Evolutionary conservation across 2,329 filamentous ascomycete genomes (phyloP).

Genomic region (Aureobasidium subglaciale): DNA sequence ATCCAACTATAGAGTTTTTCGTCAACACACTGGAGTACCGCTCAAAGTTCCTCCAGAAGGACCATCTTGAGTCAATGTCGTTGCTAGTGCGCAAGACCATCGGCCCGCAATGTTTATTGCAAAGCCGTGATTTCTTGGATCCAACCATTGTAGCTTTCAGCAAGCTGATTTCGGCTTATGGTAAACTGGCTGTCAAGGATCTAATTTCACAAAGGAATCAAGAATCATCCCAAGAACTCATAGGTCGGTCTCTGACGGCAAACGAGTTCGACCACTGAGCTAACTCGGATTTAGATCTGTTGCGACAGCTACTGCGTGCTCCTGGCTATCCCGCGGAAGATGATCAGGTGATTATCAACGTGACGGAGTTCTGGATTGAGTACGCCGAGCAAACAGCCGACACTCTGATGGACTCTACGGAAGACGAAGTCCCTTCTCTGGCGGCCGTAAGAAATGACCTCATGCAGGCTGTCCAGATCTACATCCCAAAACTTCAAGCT

Average conservation of each 20-base stretch:
- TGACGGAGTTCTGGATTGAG: constrained; percentile 74
- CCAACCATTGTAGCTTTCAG: constrained; percentile 62
- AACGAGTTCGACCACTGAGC: background rate
- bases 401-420: constrained; percentile 44
- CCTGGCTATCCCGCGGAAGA: constrained; percentile 63
- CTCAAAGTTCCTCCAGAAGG: constrained; percentile 53
- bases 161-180: constrained; percentile 60
- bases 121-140: constrained; percentile 48
- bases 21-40: constrained; percentile 59
- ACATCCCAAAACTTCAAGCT: constrained; percentile 37
- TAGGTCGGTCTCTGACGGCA: constrained; percentile 29
- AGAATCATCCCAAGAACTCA: constrained; percentile 43
- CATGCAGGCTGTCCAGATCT: constrained; percentile 42
- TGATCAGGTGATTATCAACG: constrained; percentile 65
- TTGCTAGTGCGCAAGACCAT: constrained; percentile 55
- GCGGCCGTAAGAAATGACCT: constrained; percentile 51
- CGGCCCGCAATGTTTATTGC: constrained; percentile 48
- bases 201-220: constrained; percentile 49
- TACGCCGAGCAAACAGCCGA: constrained; percentile 61
- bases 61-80: constrained; percentile 52
- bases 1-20: constrained; percentile 56
- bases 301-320: constrained; percentile 28
- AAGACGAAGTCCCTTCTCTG: constrained; percentile 48
- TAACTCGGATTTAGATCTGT: background rate
- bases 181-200: constrained; percentile 56